Base-by-base conservation (phyloP, 2,329 filamentous ascomycete species). In the Fusarium buharicum region DNA sequence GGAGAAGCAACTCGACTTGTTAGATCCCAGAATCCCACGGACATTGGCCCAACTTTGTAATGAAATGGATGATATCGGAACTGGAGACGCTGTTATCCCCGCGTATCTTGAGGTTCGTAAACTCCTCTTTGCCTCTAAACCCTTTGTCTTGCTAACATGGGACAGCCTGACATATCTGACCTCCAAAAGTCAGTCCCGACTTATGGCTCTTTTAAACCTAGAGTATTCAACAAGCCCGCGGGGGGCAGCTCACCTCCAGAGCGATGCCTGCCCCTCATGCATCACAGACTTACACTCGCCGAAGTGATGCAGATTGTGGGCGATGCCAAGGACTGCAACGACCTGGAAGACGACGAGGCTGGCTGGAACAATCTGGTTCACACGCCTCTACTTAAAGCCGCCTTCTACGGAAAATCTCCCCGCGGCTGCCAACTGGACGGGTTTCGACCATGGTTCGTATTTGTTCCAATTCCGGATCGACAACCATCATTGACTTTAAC, bases 281-380 rank as follows among this genome's bases (percentile, higher is more conserved):
- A 51, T 13, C 40, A 30, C 10, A 17, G 11, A 11, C 39, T 50
- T 17, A 30, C 22, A n/a, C 27, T 58, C 6, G 39, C 38, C 24
- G 31, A 48, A 4, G 13, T 46, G n/a, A 8, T 50, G 10, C 41
- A 46, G 12, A 17, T 50, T 34, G 44, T 54, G 2, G 45, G 22
- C 17, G 33, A 44, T 3, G 45, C 44, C 11, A 22, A 39, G n/a
- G 38, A 55, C 14, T 43, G 38, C 12, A 38, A 44, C 5, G 12
- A 24, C 5, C 13, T 30, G 20, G 27, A 45, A 12, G 33, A 55
- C 17, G 55, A 50, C 16, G 50, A 59, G 16, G 17, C 30, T 14
- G 40, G 46, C 6, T 55, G 50, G 57, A 60, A 57, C 17, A 48
- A 57, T 4, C 47, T 49, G 11, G 48, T 60, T 12, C 52, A 60